Evolutionary conservation across 495 filamentous ascomycete genomes (phyloP).

Genomic region (Trichoderma gamsii): DNA sequence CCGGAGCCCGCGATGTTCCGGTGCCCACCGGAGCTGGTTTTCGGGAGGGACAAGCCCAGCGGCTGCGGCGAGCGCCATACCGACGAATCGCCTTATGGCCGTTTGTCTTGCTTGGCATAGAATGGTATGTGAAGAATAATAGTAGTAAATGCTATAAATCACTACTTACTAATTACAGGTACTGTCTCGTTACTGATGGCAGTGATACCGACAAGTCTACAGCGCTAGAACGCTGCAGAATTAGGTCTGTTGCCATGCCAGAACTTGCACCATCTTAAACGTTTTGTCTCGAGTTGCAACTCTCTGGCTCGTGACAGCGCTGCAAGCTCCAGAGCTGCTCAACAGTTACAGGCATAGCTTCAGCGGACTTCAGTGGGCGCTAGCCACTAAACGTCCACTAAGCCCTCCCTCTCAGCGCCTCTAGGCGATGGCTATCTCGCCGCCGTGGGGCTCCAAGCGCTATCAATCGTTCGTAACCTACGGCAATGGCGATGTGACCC

Average conservation of each 20-base stretch:
- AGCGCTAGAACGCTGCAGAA: not conserved
- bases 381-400: not conserved
- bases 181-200: too few relatives aligned
- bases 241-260: not conserved
- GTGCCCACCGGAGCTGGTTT: not conserved
- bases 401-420: not conserved
- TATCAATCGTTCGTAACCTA: not conserved
- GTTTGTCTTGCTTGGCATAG: not conserved
- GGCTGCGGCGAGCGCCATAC: not conserved
- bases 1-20: slow-evolving; percentile 13
- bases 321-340: too few relatives aligned
- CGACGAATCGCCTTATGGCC: too few relatives aligned
- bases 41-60: not conserved
- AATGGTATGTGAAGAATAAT: too few relatives aligned
- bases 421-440: not conserved
- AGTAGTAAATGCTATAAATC: too few relatives aligned
- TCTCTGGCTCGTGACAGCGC: not conserved
- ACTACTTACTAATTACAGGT: too few relatives aligned
- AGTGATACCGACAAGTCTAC: not conserved
- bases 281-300: not conserved
- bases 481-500: slow-evolving; percentile 4
- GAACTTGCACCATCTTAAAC: not conserved
- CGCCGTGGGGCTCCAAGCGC: not conserved
- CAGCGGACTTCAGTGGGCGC: not conserved
- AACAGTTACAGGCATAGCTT: not conserved